Evolutionary conservation across 257 asterid genomes (phyloP).

Genomic region (Anisodus acutangulus): DNA sequence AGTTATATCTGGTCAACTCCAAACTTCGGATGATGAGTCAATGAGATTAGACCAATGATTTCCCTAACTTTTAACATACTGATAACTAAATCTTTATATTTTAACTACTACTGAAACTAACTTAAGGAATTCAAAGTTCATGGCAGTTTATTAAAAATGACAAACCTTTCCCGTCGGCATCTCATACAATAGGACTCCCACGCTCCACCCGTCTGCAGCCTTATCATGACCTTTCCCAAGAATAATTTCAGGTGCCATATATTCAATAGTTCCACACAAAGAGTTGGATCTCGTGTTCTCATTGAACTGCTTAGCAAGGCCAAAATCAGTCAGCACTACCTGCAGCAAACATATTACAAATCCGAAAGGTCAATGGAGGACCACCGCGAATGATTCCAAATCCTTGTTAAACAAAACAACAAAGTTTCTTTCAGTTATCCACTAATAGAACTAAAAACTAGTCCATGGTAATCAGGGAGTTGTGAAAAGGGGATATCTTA

Average conservation of each 20-base stretch:
- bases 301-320: conserved; percentile 75
- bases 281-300: conserved; percentile 72
- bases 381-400: background rate
- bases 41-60: background rate
- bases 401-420: conserved; percentile 10
- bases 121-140: background rate
- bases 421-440: background rate
- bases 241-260: conserved; percentile 88
- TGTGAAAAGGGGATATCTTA: conserved; percentile 40
- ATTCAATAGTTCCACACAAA: conserved; percentile 80
- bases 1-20: background rate
- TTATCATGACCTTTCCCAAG: conserved; percentile 77
- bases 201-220: conserved; percentile 95
- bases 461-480: background rate
- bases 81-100: background rate
- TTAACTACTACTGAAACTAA: background rate
- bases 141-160: background rate
- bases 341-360: conserved; percentile 34
- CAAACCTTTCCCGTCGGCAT: conserved; percentile 82
- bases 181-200: conserved; percentile 74
- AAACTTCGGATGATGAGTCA: background rate
- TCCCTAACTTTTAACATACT: too few species aligned
- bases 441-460: background rate
- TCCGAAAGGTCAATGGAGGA: conserved; percentile 17
- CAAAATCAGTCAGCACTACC: conserved; percentile 81